Evolutionary conservation across 768 basidiomycete species (phyloP).

Genomic region (Suillus subaureus): DNA sequence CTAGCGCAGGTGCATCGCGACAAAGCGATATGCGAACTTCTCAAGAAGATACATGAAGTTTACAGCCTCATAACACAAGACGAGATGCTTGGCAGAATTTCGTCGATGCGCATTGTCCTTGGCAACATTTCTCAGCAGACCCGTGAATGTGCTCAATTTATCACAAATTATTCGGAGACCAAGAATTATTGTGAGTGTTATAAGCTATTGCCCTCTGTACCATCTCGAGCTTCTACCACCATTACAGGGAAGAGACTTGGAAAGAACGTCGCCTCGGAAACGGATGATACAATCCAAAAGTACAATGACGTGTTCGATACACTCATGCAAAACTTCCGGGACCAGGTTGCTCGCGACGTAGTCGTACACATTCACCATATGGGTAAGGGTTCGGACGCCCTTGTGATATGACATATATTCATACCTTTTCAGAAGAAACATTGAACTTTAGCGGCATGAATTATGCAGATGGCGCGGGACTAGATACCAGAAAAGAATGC

Average conservation of each 20-base stretch:
- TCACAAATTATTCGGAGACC: conserved; percentile 6
- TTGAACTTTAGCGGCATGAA: not conserved
- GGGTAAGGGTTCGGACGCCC: not conserved
- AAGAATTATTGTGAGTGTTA: conserved; percentile 24
- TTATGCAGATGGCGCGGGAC: not conserved
- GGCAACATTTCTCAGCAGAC: too few relatives aligned
- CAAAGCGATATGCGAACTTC: too few relatives aligned
- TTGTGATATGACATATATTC: not conserved
- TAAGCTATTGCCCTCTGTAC: not conserved
- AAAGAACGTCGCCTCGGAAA: not conserved
- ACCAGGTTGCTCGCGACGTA: not conserved
- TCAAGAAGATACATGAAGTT: too few relatives aligned
- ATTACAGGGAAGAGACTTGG: conserved; percentile 1
- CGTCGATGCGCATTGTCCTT: too few relatives aligned
- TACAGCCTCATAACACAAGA: too few relatives aligned
- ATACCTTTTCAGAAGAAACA: not conserved
- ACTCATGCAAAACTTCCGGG: conserved; percentile 7
- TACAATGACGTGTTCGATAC: not conserved
- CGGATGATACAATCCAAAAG: not conserved
- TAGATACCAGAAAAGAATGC: too few relatives aligned
- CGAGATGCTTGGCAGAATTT: too few relatives aligned
- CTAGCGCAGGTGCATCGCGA: too few relatives aligned
- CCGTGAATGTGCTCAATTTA: too few relatives aligned
- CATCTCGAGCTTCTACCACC: not conserved
- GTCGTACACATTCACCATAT: not conserved